Evolutionary conservation across 2,329 filamentous ascomycete genomes (phyloP).

Genomic region (Cucurbitaria berberidis): DNA sequence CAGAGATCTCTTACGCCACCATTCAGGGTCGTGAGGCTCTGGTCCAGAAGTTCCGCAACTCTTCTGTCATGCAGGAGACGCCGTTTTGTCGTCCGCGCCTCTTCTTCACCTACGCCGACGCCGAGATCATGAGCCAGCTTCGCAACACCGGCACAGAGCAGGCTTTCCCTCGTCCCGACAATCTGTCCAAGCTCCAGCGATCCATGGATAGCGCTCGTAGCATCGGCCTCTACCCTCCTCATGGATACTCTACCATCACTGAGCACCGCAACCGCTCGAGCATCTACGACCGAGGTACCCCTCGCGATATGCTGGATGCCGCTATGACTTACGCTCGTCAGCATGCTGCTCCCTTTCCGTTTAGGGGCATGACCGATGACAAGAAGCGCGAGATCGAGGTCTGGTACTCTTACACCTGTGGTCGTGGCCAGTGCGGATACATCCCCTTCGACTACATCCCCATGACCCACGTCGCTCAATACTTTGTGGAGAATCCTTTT

Average conservation of each 20-base stretch:
- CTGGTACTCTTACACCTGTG: constrained; percentile 28
- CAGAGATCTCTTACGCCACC: constrained; percentile 94
- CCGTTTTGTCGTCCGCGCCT: constrained; percentile 79
- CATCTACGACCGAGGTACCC: constrained; percentile 81
- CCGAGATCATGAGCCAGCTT: constrained; percentile 46
- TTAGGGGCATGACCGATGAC: constrained; percentile 18
- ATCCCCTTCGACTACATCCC: constrained; percentile 40
- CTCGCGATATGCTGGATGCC: constrained; percentile 41
- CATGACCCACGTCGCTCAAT: constrained; percentile 25
- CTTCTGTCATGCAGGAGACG: constrained; percentile 89
- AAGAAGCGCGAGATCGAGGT: constrained; percentile 33
- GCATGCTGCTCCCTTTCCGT: constrained; percentile 16
- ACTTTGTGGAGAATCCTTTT: constrained; percentile 20
- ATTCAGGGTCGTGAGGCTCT: constrained; percentile 92
- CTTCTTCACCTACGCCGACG: constrained; percentile 59
- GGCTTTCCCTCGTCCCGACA: constrained; percentile 78
- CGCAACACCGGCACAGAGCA: constrained; percentile 72
- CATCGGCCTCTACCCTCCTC: constrained; percentile 84
- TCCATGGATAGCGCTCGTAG: constrained; percentile 87
- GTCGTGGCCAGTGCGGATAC: constrained; percentile 23
- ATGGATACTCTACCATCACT: constrained; percentile 73
- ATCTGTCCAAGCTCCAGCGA: constrained; percentile 84
- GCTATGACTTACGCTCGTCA: constrained; percentile 24
- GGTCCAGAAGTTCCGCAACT: constrained; percentile 95
- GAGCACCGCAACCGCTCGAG: constrained; percentile 78